Evolutionary conservation across 768 basidiomycete genomes (phyloP).

Genomic region (Mrakia frigida): DNA sequence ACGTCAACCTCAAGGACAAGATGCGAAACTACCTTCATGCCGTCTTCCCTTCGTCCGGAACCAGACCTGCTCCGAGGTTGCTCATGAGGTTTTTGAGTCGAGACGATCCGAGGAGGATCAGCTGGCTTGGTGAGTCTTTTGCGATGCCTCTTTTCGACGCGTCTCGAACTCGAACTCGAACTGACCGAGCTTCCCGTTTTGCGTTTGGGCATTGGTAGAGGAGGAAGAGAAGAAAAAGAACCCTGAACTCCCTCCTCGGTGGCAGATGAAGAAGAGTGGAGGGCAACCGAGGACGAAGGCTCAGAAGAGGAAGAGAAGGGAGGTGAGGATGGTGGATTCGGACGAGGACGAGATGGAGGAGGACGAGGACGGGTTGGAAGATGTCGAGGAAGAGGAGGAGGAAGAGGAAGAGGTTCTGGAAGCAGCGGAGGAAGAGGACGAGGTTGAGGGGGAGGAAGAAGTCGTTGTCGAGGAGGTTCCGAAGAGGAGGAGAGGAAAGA

Average conservation of each 20-base stretch:
- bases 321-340: neutral
- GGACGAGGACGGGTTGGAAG: neutral
- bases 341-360: neutral
- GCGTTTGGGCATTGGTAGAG: neutral
- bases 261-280: neutral
- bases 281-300: neutral
- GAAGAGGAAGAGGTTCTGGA: neutral
- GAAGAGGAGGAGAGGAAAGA: neutral
- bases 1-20: conserved; percentile 3
- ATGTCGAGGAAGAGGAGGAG: neutral
- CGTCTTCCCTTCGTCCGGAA: neutral
- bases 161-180: neutral
- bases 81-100: neutral
- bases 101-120: neutral
- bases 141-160: neutral
- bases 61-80: neutral
- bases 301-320: neutral
- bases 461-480: neutral
- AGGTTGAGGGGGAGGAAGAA: neutral
- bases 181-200: neutral
- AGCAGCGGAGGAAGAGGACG: neutral
- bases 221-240: neutral
- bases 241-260: neutral
- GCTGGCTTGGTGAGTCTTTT: neutral
- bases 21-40: neutral